These are phyloP conservation scores for Uromyces viciae-fabae DNA, from an alignment of 1,284 basidiomycete species.

Conservation along the genomic window DNA sequence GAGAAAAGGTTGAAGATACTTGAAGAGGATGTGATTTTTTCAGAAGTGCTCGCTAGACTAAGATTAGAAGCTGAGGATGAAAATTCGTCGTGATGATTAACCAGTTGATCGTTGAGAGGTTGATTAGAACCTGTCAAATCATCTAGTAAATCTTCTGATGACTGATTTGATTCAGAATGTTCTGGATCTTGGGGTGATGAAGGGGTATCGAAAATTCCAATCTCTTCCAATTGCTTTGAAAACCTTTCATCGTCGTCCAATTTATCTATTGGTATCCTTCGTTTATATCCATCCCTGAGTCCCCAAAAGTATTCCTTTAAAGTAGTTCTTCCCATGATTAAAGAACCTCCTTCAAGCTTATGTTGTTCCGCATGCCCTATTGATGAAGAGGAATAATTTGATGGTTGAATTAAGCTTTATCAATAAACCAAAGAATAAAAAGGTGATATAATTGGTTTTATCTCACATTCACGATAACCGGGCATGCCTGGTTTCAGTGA, in stretches of 20 bases:
- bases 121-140: too few species aligned
- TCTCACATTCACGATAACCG: constrained; percentile 37
- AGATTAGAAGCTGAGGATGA: not conserved
- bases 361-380: constrained; percentile 49
- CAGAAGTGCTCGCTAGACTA: not conserved
- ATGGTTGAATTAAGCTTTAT: too few species aligned
- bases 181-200: not conserved
- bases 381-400: not conserved
- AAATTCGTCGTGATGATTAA: not conserved
- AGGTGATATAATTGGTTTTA: too few species aligned
- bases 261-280: constrained; percentile 49
- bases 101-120: constrained; percentile 13
- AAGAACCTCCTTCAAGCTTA: constrained; percentile 53
- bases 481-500: constrained; percentile 49
- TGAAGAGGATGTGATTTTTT: not conserved
- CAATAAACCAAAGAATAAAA: too few species aligned
- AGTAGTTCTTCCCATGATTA: constrained; percentile 54
- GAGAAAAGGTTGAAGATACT: constrained; percentile 22
- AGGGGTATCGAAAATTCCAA: constrained; percentile 20
- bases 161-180: not conserved
- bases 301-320: constrained; percentile 55
- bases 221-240: constrained; percentile 21
- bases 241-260: constrained; percentile 49
- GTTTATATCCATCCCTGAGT: constrained; percentile 53
- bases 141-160: constrained; percentile 26